Percentiles rank a stretch among this genome's conserved stretches.
These are phyloP conservation scores for Penicillium sp. DNA, from an alignment of 2,329 filamentous ascomycete genomes.

Conservation along the genomic window DNA sequence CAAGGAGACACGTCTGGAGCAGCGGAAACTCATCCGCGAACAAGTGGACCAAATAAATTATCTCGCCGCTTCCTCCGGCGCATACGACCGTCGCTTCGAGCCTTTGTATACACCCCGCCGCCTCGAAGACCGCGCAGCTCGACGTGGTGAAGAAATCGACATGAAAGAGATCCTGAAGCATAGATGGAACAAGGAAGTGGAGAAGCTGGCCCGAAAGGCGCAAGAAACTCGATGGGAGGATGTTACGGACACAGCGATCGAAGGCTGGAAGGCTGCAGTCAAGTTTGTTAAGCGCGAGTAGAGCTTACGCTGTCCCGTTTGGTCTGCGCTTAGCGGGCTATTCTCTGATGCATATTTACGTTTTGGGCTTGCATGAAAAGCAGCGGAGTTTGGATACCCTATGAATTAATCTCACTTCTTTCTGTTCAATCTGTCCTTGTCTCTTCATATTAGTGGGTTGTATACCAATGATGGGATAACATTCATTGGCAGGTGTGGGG, in stretches of 20 bases:
- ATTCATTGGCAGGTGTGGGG: neutral
- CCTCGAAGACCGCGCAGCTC: slow-evolving; percentile 8
- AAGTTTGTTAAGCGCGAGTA: slow-evolving; percentile 34
- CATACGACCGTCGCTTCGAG: slow-evolving; percentile 33
- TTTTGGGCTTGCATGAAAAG: slow-evolving; percentile 12
- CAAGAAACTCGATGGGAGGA: slow-evolving; percentile 65
- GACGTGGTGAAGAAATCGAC: slow-evolving; percentile 36
- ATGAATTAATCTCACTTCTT: slow-evolving; percentile 1
- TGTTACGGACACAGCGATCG: slow-evolving; percentile 47
- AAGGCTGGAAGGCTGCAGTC: slow-evolving; percentile 52
- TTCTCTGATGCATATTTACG: slow-evolving; percentile 13
- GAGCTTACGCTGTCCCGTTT: slow-evolving; percentile 1
- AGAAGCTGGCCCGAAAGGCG: slow-evolving; percentile 63
- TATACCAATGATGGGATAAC: neutral
- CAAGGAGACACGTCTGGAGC: slow-evolving; percentile 60
- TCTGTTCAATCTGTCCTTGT: neutral
- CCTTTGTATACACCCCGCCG: slow-evolving; percentile 12
- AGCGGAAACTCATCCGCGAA: slow-evolving; percentile 45
- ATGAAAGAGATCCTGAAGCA: slow-evolving; percentile 70
- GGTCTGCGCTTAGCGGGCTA: neutral
- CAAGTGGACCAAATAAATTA: slow-evolving; percentile 44
- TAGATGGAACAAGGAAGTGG: slow-evolving; percentile 73
- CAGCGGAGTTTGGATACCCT: slow-evolving; percentile 27
- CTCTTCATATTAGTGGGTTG: slow-evolving; percentile 12
- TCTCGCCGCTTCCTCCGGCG: slow-evolving; percentile 35